A percentile compares a stretch with the other conserved stretches of the same genome.
Evolutionary conservation across 169 alveolate species (phyloP).

Genomic region (Plasmodium inui): DNA sequence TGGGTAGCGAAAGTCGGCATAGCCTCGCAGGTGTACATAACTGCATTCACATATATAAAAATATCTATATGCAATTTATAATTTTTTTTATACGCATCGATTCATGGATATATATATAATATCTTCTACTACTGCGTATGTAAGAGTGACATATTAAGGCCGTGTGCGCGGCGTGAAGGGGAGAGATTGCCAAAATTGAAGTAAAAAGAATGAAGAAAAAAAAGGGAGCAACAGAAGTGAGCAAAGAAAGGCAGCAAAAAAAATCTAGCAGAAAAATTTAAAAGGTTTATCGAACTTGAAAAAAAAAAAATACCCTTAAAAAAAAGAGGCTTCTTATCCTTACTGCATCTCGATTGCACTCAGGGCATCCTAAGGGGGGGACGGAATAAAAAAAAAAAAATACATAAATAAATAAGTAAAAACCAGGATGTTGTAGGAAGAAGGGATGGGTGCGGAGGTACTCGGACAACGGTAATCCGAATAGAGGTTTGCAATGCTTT

Average conservation of each 20-base stretch:
- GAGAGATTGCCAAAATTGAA: not conserved
- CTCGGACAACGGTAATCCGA: not conserved
- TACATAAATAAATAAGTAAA: not conserved
- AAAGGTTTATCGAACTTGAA: not conserved
- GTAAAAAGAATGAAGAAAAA: not conserved
- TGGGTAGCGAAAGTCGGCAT: not conserved
- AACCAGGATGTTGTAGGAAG: not conserved
- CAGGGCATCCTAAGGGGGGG: constrained; percentile 27
- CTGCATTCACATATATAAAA: not conserved
- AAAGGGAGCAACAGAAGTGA: not conserved
- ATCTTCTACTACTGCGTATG: not conserved
- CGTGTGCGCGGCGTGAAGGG: not conserved
- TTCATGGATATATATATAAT: not conserved
- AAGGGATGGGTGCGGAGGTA: not conserved
- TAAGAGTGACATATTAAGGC: not conserved
- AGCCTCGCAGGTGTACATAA: not conserved
- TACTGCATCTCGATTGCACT: constrained; percentile 24
- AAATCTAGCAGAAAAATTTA: not conserved
- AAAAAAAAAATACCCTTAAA: constrained; percentile 11
- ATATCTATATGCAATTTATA: not conserved
- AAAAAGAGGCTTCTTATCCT: not conserved
- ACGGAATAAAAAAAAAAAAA: not conserved
- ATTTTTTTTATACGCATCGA: not conserved
- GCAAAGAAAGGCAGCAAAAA: not conserved
- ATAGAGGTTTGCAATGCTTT: not conserved